phyloP scores from a whole-genome alignment of 306 rosid genomes.

The Corylus americana region DNA sequence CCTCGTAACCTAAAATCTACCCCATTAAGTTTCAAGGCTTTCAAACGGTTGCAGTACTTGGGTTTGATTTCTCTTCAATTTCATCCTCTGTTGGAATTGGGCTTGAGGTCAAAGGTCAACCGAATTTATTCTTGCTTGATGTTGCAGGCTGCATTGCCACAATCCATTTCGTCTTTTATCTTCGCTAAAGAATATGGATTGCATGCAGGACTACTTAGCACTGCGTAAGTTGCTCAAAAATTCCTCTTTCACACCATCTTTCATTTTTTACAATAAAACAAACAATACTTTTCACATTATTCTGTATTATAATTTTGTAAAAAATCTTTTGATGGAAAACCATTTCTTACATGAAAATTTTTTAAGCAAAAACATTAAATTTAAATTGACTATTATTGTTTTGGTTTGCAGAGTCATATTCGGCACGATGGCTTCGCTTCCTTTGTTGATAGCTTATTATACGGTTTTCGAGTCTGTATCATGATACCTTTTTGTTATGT shows the following conservation, averaged over 20 bases:
- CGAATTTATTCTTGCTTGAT: background rate
- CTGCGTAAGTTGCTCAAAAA: slow-evolving; percentile 65
- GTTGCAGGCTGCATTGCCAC: slow-evolving; percentile 89
- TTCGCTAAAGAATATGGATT: slow-evolving; percentile 84
- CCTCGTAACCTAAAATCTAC: no score
- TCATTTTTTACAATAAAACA: background rate
- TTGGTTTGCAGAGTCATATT: slow-evolving; percentile 73
- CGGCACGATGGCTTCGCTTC: slow-evolving; percentile 79
- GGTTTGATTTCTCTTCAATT: no score
- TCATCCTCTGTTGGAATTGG: no score
- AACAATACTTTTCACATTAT: no score
- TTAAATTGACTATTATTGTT: background rate
- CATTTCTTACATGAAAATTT: no score
- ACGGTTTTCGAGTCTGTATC: slow-evolving; percentile 59
- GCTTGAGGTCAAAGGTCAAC: no score
- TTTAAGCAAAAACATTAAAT: background rate
- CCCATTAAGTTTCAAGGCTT: no score
- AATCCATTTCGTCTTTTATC: slow-evolving; percentile 90
- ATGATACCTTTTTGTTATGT: background rate
- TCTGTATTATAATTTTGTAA: no score
- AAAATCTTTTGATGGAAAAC: no score
- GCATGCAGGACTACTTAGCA: slow-evolving; percentile 84
- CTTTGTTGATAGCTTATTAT: slow-evolving; percentile 63
- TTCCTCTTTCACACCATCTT: background rate
- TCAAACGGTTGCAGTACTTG: no score